Evolutionary conservation across 139 green algal species (phyloP), one percentile per base, ranked within the genome.

Genomic region (Chlorella sorokiniana): DNA sequence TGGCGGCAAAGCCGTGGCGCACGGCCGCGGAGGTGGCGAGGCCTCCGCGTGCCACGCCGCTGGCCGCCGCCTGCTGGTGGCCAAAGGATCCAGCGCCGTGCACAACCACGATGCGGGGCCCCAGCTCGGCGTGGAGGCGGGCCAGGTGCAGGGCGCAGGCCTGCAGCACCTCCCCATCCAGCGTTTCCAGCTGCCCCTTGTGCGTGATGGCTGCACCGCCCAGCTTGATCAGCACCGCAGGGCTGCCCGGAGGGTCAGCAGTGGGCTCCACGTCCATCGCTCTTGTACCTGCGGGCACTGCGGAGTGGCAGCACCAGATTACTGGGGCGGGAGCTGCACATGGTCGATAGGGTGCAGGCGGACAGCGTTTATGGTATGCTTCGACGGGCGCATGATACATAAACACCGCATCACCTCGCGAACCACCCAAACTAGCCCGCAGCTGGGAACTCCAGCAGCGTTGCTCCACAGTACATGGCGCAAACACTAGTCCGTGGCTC

Each of bases 61-160:
- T 85, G 2, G 79, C 41, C 2, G 38, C 76, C 0, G 91, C 91
- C 14, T 86, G 68, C 23, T 88, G 85, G 78, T 95, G 91, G 1
- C 91, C 91, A 73, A 92, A 95, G 20, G 83, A 91, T n/a, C 91
- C 91, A n/a, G 91, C 91, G 4, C 91, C 91, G 38, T 95, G 91
- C 0, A 95, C 89, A 1, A 94, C 52, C 0, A 92, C 80, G 0
- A 92, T 41, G 9, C 77, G 54, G 10, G 73, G 31, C n/a, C 70
- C 9, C 35, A 51, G 73, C 38, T 56, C 27, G 27, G 25, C 31
- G 52, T 79, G 52, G 25, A 79, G 35, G 52, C 31, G 65, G 16
- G 54, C 52, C 40, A 85, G 52, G 40, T 82, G 81, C 7, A 8
- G 14, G 5, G 51, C 72, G 3, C 29, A 37, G 9, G 68, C 37